Conservation (phyloP, 257 asterid genomes). For the Solanum chilense region DNA sequence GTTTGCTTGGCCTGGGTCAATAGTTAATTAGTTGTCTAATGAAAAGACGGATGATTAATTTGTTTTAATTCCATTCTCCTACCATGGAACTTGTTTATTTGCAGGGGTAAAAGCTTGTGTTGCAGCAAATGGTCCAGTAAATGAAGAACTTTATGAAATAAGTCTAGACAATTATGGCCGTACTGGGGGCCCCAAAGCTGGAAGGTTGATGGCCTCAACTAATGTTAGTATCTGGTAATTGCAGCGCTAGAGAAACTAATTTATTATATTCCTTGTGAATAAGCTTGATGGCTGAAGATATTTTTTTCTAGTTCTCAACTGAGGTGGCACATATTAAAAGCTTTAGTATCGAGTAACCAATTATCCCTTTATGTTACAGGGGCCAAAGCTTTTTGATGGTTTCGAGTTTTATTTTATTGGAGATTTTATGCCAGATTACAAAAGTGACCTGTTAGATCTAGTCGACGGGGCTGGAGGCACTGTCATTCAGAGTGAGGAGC, state of each 20-base stretch:
- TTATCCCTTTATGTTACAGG: conserved; percentile 27
- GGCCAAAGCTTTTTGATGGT: conserved; percentile 60
- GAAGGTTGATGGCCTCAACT: conserved; percentile 47
- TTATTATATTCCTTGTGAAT: background rate
- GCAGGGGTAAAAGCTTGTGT: conserved; percentile 75
- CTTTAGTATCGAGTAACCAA: background rate
- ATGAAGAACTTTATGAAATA: conserved; percentile 76
- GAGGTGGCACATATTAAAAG: background rate
- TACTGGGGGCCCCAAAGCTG: conserved; percentile 63
- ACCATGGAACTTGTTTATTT: background rate
- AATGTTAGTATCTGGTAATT: conserved; percentile 33
- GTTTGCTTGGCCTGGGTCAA: background rate
- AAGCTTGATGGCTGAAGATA: background rate
- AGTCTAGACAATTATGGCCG: conserved; percentile 71
- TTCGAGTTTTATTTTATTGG: conserved; percentile 48
- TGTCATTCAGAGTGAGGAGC: conserved; percentile 28
- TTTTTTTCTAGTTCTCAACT: background rate
- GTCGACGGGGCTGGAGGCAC: conserved; percentile 64
- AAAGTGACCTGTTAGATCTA: conserved; percentile 47
- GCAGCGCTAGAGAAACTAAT: background rate
- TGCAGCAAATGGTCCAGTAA: conserved; percentile 38
- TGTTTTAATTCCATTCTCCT: background rate
- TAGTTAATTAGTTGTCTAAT: background rate
- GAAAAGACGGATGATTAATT: background rate
- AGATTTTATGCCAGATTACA: conserved; percentile 51